Evolutionary conservation across 805 yeast genomes (phyloP).

Genomic region (Peterozyma toletana): DNA sequence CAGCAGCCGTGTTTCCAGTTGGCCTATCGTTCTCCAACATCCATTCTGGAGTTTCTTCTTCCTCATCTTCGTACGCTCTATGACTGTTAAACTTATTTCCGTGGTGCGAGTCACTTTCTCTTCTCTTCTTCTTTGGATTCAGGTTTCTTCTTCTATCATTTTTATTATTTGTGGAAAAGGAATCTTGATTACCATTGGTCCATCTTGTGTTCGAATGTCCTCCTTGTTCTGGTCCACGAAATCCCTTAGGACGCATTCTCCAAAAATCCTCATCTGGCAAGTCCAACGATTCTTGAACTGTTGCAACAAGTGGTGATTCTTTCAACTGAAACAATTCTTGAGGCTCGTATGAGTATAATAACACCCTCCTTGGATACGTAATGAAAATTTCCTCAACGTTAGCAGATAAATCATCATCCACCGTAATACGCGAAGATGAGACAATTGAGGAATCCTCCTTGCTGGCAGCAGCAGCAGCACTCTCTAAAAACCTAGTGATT

Average conservation of each 20-base stretch:
- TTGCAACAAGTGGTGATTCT: slow-evolving; percentile 26
- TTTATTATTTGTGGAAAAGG: slow-evolving; percentile 8
- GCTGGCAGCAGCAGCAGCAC: slow-evolving; percentile 25
- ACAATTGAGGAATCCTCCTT: slow-evolving; percentile 10
- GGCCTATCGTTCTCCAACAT: slow-evolving; percentile 27
- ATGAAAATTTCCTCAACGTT: slow-evolving; percentile 5
- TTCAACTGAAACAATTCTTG: slow-evolving; percentile 25
- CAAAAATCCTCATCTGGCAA: slow-evolving; percentile 46
- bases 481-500: slow-evolving; percentile 21
- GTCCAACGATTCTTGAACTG: slow-evolving; percentile 23
- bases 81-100: slow-evolving; percentile 13
- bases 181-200: slow-evolving; percentile 8
- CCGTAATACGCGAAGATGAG: neutral
- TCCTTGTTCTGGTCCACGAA: neutral
- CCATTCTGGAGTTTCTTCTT: slow-evolving; percentile 30
- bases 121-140: slow-evolving; percentile 5
- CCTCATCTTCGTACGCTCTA: slow-evolving; percentile 21
- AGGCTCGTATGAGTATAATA: slow-evolving; percentile 13
- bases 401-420: neutral
- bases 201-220: slow-evolving; percentile 12
- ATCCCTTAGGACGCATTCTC: slow-evolving; percentile 24
- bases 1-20: slow-evolving; percentile 45
- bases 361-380: slow-evolving; percentile 1
- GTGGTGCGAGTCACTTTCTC: slow-evolving; percentile 7
- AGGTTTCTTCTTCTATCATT: slow-evolving; percentile 8